Evolutionary conservation across 2,329 filamentous ascomycete species (phyloP), one percentile per base, ranked within the genome.

Genomic region (Sclerotinia borealis): DNA sequence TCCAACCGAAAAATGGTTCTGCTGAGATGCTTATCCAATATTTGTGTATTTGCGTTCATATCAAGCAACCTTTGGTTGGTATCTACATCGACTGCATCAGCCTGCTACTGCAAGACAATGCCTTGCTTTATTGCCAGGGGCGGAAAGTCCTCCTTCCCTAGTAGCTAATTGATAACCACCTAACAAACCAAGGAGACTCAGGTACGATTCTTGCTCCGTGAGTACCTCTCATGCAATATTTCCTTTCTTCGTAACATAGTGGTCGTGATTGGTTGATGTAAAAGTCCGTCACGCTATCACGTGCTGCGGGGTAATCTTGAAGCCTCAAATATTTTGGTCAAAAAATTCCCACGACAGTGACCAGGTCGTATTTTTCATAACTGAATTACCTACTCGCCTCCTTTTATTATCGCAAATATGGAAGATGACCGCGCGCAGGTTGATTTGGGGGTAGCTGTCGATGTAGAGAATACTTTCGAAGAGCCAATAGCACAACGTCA

Each of bases 361-460:
- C n/a, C 19, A 25, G n/a, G 15, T 34, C 41, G 25, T 45, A 25
- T 45, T 19, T 31, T 45, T 15, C 29, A 58, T 17, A 45, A 45
- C n/a, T 45, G 22, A 22, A n/a, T n/a, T n/a, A n/a, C 9, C 15
- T 15, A 25, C 15, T 22, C 54, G 10, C 19, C 19, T 22, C n/a
- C n/a, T 5, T 58, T 45, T 7, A 19, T 17, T 19, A 1, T 19
- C 7, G 17, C 22, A 8, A 36, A 49, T 48, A 93, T 93, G 91
- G 90, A 93, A 74, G 86, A 90, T 70, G 90, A 93, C 73, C 80
- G 90, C 69, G 85, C 83, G 37, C 80, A 85, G 66, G 83, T 86
- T 37, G 89, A 92, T 71, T 77, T 93, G 34, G 89, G 89, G 64
- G 81, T 89, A 48, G 86, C 86, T 15, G 82, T 84, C 59, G 85